phyloP scores from a whole-genome alignment of 441 rosid species.

The Gossypium trilobum region DNA sequence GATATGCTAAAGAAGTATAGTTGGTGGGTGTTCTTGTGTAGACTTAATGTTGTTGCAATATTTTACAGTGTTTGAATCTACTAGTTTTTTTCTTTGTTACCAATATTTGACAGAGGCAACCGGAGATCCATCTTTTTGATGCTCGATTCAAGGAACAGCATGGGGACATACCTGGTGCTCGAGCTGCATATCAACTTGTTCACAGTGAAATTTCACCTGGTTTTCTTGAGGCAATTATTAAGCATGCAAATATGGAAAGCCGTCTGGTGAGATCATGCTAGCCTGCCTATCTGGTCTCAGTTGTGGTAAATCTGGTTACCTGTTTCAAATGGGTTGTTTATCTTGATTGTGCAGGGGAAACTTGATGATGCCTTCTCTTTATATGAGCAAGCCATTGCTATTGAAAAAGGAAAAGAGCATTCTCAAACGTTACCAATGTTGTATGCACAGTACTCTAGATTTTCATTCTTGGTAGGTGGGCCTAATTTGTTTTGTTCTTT shows the following conservation, averaged over 20 bases:
- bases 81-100: background rate
- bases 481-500: background rate
- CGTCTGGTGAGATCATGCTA: slow-evolving; percentile 50
- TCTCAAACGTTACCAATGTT: slow-evolving; percentile 68
- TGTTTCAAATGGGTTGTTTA: slow-evolving; percentile 12
- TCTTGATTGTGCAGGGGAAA: slow-evolving; percentile 54
- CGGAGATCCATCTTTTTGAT: slow-evolving; percentile 85
- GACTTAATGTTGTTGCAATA: background rate
- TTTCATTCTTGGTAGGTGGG: slow-evolving; percentile 57
- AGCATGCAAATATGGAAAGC: slow-evolving; percentile 90
- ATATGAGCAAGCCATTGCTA: slow-evolving; percentile 86
- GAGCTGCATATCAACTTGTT: slow-evolving; percentile 68
- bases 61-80: background rate
- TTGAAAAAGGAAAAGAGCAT: slow-evolving; percentile 89
- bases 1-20: background rate
- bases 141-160: slow-evolving; percentile 85
- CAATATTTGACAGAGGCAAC: slow-evolving; percentile 58
- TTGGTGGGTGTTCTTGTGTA: background rate
- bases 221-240: slow-evolving; percentile 81
- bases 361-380: slow-evolving; percentile 60
- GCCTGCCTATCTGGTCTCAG: slow-evolving; percentile 8
- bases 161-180: slow-evolving; percentile 73
- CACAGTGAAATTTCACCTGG: slow-evolving; percentile 88
- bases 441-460: slow-evolving; percentile 82
- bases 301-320: background rate